A percentile compares a stretch with the other conserved stretches of the same genome.
phyloP scores from a whole-genome alignment of 495 filamentous ascomycete species.

The Aspergillus mulundensis region DNA sequence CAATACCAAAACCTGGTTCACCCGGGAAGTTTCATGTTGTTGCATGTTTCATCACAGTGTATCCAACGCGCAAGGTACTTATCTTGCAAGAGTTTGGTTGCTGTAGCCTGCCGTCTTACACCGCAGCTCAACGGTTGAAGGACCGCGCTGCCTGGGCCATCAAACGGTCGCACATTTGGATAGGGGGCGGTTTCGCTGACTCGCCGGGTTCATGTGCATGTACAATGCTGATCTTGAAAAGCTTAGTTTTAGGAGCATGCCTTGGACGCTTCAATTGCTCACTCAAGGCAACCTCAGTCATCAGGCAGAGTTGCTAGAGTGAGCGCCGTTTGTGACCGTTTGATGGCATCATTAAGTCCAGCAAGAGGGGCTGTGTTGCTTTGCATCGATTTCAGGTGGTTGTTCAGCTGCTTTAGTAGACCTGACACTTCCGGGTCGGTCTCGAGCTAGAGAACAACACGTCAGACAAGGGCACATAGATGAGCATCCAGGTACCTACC shows the following conservation, averaged over 20 bases:
- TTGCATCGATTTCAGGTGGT: conserved; percentile 55
- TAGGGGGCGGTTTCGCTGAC: not conserved
- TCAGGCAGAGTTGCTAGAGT: conserved; percentile 34
- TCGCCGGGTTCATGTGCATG: not conserved
- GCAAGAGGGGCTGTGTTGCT: conserved; percentile 49
- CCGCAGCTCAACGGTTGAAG: not conserved
- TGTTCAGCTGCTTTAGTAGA: conserved; percentile 45
- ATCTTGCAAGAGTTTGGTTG: not conserved
- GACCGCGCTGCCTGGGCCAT: not conserved
- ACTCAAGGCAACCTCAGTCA: no score
- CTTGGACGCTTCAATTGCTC: not conserved
- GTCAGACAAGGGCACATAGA: conserved; percentile 8
- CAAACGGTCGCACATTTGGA: not conserved
- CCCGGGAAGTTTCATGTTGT: not conserved
- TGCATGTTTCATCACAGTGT: conserved; percentile 1
- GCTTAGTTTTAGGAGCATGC: not conserved
- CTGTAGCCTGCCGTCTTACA: not conserved
- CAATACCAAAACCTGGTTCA: not conserved
- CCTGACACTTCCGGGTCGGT: conserved; percentile 32
- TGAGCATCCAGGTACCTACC: conserved; percentile 20
- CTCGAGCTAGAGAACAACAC: conserved; percentile 29
- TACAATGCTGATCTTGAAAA: not conserved
- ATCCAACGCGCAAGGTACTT: not conserved
- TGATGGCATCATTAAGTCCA: conserved; percentile 50
- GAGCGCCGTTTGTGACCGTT: conserved; percentile 47